Base-by-base conservation (phyloP, 352 stramenopile genomes). In the Phytophthora foliorum region DNA sequence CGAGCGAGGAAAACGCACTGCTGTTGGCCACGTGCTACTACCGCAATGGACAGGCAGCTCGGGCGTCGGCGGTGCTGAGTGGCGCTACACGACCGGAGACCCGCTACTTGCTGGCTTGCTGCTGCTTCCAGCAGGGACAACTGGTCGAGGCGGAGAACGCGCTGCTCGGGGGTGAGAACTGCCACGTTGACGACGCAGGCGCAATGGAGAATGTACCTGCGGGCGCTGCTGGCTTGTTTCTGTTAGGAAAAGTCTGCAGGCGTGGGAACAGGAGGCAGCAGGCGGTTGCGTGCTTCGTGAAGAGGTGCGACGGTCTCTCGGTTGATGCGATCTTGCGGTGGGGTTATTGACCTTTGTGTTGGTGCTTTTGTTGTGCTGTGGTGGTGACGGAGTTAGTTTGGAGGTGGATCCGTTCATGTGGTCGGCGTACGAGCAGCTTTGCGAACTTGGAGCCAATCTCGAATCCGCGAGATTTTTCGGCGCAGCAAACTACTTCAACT, bases 391-490 rank as follows among this genome's bases (percentile, higher is more conserved):
- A 39, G 51, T 80, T 62, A 97, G 90, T 62, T 81, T 99, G 55
- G 75, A 98, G 66, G 61, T 97, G 17, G 96, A 99, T 71, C 78
- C 91, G 21, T 91, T 94, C 17, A 73, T 99, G 65, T 99, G 94
- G 94, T 88, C 81, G 11, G 92, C 92, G 41, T 98, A 97, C 69
- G 91, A 98, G 59, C 86, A 95, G 34, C 81, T 99, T 5, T 98
- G 94, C 53, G 89, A 98, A 58, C 75, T 99, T 13, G 97, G 97
- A 32, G 88, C 80, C 6, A 83, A 92, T 46, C 31, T 91, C 11
- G 83, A 95, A 8, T 81, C 81, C 1, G 50, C 76, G 31, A 69
- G 56, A 11, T 95, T 95, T 69, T 96, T 95, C 56, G 78, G 83
- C 5, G 8, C 49, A 21, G 51, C 72, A 22, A 89, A 75, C 29